Evolutionary conservation across 2,329 filamentous ascomycete species (phyloP), one percentile per base, ranked within the genome.

Genomic region (Hypoxylon sp.): DNA sequence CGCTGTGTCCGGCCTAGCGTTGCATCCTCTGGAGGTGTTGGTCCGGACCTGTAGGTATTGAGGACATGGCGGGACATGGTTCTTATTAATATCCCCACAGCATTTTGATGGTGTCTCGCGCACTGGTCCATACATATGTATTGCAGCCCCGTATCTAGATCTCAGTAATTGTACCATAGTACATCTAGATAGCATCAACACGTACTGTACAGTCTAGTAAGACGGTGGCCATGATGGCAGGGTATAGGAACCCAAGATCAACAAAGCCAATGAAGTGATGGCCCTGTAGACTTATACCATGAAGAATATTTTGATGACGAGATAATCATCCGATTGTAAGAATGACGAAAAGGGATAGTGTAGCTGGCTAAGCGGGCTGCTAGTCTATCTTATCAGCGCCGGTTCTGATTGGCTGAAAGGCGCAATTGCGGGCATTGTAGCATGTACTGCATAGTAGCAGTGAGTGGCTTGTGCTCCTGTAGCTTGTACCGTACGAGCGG

Each of bases 11-110:
- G 52, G 68, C 17, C 17, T 69, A 69, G 59, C 53, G 69, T 71
- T 56, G 51, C 62, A 71, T 71, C 44, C 37, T 31, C 59, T 69
- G 69, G 69, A 71, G 66, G 19, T 60, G 53, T 66, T 71, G 69
- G 69, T 71, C 69, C 66, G 69, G 60, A 31, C 47, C 53, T 67
- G 63, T 35, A 27, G 32, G 27, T 35, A 46, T 35, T 61, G 19
- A 17, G 50, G 37, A 62, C 57, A 59, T 60, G 57, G 61, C 27
- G 11, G 50, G 37, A 62, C 57, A 59, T 60, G 57, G 61, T 31
- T 70, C 56, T 64, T 65, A 65, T 67, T 65, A 62, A 67, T 54
- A 60, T 50, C 65, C 62, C 65, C 65, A 68, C 65, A 62, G 60
- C 21, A 62, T 54, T 44, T 39, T 17, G 13, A 32, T 56, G 48